Evolutionary conservation across 164 flowering plant genomes (phyloP).

Genomic region (Hamamelis virginiana): DNA sequence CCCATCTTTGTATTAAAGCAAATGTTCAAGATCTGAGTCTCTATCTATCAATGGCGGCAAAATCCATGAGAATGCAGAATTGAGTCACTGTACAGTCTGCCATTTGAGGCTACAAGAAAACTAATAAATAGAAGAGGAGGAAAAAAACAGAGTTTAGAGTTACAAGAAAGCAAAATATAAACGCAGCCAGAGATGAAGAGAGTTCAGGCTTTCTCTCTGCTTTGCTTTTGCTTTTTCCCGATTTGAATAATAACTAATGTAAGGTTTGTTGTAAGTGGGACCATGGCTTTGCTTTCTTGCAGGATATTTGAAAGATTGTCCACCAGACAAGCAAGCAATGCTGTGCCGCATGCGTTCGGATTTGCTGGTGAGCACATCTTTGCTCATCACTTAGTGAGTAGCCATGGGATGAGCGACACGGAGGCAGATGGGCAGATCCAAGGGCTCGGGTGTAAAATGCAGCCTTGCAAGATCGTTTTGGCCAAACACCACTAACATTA

Average conservation of each 20-base stretch:
- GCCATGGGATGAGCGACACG: too few relatives aligned
- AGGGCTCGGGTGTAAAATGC: too few relatives aligned
- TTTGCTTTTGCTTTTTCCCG: neutral
- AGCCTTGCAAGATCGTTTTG: too few relatives aligned
- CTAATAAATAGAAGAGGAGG: neutral
- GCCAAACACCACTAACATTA: too few relatives aligned
- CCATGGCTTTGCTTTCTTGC: neutral
- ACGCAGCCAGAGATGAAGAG: neutral
- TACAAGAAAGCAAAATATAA: neutral
- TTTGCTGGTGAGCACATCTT: too few relatives aligned
- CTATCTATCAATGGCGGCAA: neutral
- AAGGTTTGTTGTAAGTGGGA: neutral
- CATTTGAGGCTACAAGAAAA: constrained; percentile 17
- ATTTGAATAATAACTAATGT: neutral
- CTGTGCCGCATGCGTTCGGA: too few relatives aligned
- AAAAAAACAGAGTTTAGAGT: neutral
- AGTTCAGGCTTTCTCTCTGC: too few relatives aligned
- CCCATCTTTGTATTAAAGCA: constrained; percentile 31
- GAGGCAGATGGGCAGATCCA: too few relatives aligned
- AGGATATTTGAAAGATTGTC: neutral
- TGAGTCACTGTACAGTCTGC: constrained; percentile 6
- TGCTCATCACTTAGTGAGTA: too few relatives aligned
- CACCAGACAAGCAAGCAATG: neutral
- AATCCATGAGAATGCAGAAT: constrained; percentile 14
- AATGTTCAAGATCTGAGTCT: constrained; percentile 10